phyloP scores from a whole-genome alignment of 1,139 yeast species.

The Taphrina pruni region DNA sequence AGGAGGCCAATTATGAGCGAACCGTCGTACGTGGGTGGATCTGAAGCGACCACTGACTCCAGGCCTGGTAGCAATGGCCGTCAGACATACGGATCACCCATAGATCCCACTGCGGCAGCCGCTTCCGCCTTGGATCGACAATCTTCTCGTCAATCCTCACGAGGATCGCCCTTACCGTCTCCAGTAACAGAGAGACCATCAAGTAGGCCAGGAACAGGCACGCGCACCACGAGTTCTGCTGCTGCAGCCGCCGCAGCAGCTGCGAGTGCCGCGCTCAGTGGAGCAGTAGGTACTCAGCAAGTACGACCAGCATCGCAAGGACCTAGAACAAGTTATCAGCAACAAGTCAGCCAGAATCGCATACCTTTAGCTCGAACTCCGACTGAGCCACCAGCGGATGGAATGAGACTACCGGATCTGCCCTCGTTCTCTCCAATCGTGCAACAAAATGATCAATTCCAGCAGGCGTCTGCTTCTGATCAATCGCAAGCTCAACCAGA shows the following conservation, averaged over 20 bases:
- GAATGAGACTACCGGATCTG: constrained; percentile 30
- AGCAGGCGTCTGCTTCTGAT: constrained; percentile 46
- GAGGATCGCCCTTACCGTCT: constrained; percentile 24
- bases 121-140: constrained; percentile 31
- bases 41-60: not conserved
- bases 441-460: constrained; percentile 21
- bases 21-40: constrained; percentile 23
- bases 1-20: constrained; percentile 35
- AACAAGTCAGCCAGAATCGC: constrained; percentile 23
- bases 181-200: constrained; percentile 30
- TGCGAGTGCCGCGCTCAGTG: constrained; percentile 45
- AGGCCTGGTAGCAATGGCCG: constrained; percentile 22
- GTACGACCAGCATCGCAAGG: constrained; percentile 15
- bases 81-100: constrained; percentile 10
- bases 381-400: constrained; percentile 16
- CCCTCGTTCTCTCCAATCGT: constrained; percentile 34
- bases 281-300: constrained; percentile 26
- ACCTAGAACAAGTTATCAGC: constrained; percentile 31
- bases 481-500: constrained; percentile 45
- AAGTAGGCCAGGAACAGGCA: constrained; percentile 27
- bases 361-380: constrained; percentile 11
- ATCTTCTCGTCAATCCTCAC: constrained; percentile 24
- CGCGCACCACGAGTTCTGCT: constrained; percentile 39
- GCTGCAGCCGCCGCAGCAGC: constrained; percentile 48
- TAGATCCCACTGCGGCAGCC: constrained; percentile 34